Conservation (phyloP, 2,329 filamentous ascomycete genomes). For the Annulohypoxylon truncatum region DNA sequence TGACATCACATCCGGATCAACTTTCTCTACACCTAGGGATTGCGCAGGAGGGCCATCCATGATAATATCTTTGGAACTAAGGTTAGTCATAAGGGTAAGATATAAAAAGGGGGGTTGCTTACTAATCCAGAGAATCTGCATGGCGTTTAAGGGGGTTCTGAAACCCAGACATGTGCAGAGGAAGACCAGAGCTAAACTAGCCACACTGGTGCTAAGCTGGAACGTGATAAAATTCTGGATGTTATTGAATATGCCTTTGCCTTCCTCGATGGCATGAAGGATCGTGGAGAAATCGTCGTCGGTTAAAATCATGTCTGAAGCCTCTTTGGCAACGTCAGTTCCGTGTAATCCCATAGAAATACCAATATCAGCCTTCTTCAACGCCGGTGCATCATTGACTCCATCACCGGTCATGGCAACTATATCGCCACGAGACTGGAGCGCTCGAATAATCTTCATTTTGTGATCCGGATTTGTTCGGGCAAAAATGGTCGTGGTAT, state of each 20-base stretch:
- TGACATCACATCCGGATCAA: constrained; percentile 94
- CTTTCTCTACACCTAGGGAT: constrained; percentile 93
- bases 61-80: constrained; percentile 79
- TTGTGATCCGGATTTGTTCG: constrained; percentile 98
- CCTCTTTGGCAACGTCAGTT: constrained; percentile 97
- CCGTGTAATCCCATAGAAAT: constrained; percentile 96
- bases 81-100: constrained; percentile 37
- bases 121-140: constrained; percentile 99
- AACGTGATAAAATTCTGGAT: constrained; percentile 99
- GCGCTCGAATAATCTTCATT: constrained; percentile 92
- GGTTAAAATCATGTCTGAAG: constrained; percentile 91
- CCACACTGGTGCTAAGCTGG: constrained; percentile 96
- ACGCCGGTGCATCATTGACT: constrained; percentile 94
- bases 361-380: constrained; percentile 98
- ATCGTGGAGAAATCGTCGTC: constrained; percentile 94
- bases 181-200: constrained; percentile 89
- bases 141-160: constrained; percentile 95
- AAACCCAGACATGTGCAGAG: constrained; percentile 93
- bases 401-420: constrained; percentile 99
- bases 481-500: constrained; percentile 92
- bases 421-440: constrained; percentile 93
- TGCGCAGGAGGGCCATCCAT: constrained; percentile 99
- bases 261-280: constrained; percentile 94
- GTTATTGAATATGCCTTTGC: constrained; percentile 99
- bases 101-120: constrained; percentile 55